These are phyloP conservation scores for Zygnema circumcarinatum DNA, from an alignment of 139 green algal species.

Conservation along the genomic window DNA sequence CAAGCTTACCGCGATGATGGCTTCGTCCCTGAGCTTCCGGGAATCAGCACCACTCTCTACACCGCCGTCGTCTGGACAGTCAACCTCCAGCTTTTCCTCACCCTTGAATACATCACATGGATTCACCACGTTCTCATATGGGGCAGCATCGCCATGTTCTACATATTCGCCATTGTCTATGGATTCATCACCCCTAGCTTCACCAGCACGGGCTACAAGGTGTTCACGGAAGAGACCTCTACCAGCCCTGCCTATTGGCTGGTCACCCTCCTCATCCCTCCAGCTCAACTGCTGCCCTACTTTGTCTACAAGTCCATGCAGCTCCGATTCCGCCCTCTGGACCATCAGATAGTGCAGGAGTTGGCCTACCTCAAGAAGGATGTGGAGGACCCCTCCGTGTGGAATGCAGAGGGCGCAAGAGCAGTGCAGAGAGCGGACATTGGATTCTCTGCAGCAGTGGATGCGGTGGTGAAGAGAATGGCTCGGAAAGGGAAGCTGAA, in stretches of 20 bases:
- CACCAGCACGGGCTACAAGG: slow-evolving; percentile 34
- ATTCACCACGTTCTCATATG: slow-evolving; percentile 64
- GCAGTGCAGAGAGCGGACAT: slow-evolving; percentile 4
- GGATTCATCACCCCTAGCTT: slow-evolving; percentile 20
- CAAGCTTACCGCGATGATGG: slow-evolving; percentile 43
- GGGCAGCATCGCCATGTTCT: slow-evolving; percentile 63
- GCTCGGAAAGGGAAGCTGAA: slow-evolving; percentile 17
- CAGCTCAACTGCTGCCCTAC: slow-evolving; percentile 38
- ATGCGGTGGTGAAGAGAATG: slow-evolving; percentile 24
- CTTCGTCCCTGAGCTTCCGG: slow-evolving; percentile 58
- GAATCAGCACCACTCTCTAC: slow-evolving; percentile 61
- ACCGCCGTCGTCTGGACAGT: slow-evolving; percentile 64
- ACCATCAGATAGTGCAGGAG: slow-evolving; percentile 51
- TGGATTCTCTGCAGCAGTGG: slow-evolving; percentile 44
- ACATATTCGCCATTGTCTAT: slow-evolving; percentile 60
- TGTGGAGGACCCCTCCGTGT: slow-evolving; percentile 38
- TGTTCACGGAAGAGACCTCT: slow-evolving; percentile 38
- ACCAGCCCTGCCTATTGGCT: slow-evolving; percentile 46
- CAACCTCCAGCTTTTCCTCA: slow-evolving; percentile 67
- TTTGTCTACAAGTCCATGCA: slow-evolving; percentile 37
- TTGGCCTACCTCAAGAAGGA: neutral
- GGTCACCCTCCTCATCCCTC: slow-evolving; percentile 22
- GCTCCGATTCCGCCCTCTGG: neutral
- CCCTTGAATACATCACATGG: slow-evolving; percentile 58
- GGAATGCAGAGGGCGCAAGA: neutral